Evolutionary conservation across 805 yeast genomes (phyloP).

Genomic region (Candida arabinofermentans): DNA sequence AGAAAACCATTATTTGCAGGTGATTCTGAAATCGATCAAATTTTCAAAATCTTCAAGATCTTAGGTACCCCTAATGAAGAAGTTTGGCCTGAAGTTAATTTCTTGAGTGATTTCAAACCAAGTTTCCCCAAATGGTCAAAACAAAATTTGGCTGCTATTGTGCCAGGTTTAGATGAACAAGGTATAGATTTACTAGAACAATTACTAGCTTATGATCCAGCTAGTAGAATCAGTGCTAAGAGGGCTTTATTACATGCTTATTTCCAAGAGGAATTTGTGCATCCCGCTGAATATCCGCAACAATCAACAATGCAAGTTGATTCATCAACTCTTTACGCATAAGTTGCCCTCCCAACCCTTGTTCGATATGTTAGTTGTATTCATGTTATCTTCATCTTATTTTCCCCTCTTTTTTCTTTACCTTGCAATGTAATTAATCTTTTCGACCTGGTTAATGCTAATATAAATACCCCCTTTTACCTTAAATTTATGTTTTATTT

Average conservation of each 20-base stretch:
- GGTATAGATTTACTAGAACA: slow-evolving; percentile 82
- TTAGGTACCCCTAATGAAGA: slow-evolving; percentile 94
- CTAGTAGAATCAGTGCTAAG: slow-evolving; percentile 89
- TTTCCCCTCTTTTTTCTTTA: background rate
- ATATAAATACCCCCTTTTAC: no score
- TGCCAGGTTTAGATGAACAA: slow-evolving; percentile 74
- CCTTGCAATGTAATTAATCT: no score
- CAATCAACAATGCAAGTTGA: slow-evolving; percentile 35
- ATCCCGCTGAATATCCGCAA: slow-evolving; percentile 28
- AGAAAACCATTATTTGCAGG: slow-evolving; percentile 96
- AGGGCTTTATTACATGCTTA: slow-evolving; percentile 89
- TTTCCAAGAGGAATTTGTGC: slow-evolving; percentile 51
- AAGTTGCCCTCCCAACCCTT: slow-evolving; percentile 1
- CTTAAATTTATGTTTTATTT: no score
- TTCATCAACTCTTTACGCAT: slow-evolving; percentile 31
- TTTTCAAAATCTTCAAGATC: slow-evolving; percentile 85
- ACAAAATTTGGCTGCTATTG: slow-evolving; percentile 63
- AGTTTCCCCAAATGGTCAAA: slow-evolving; percentile 89
- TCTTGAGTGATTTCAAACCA: slow-evolving; percentile 88
- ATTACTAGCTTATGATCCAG: slow-evolving; percentile 87
- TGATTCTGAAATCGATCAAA: slow-evolving; percentile 95
- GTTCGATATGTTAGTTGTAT: background rate
- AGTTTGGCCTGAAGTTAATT: slow-evolving; percentile 90
- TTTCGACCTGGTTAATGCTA: no score
- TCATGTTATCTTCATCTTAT: background rate